These are phyloP conservation scores for Hyaloraphidium curvatum DNA, from an alignment of 192 early-diverging fungal species.

Conservation along the genomic window DNA sequence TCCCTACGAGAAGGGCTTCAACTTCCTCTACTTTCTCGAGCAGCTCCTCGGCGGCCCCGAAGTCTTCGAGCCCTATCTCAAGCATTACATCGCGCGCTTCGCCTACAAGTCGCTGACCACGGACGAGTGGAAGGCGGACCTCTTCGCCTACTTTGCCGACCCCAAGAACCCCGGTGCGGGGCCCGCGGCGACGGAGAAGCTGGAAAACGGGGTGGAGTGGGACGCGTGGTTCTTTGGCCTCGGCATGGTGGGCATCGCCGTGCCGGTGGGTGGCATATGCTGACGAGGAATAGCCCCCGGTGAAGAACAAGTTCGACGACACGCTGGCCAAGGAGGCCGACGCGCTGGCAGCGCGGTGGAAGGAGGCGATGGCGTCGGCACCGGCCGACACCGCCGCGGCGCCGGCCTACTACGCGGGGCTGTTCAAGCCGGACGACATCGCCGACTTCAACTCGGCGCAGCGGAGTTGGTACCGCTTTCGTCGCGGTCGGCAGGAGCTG, in stretches of 20 bases:
- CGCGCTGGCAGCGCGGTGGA: constrained; percentile 59
- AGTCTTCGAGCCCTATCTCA: constrained; percentile 30
- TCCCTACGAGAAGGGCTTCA: constrained; percentile 96
- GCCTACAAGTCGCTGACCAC: constrained; percentile 76
- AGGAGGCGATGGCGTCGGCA: no score
- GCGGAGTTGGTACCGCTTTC: constrained; percentile 28
- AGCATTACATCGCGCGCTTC: constrained; percentile 21
- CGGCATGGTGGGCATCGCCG: no score
- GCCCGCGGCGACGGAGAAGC: constrained; percentile 26
- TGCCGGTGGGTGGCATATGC: neutral
- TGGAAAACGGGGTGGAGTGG: constrained; percentile 66
- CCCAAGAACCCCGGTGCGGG: constrained; percentile 20
- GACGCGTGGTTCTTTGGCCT: constrained; percentile 68
- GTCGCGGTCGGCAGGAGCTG: no score
- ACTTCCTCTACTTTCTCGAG: constrained; percentile 84
- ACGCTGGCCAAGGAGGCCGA: constrained; percentile 63
- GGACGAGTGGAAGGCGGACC: constrained; percentile 63
- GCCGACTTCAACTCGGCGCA: constrained; percentile 53
- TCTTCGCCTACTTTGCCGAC: constrained; percentile 56
- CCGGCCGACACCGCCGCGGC: no score
- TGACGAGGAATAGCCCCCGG: constrained; percentile 22
- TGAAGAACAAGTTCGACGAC: constrained; percentile 65
- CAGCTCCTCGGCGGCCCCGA: constrained; percentile 60
- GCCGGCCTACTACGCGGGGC: constrained; percentile 15
- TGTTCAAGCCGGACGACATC: constrained; percentile 43